These are phyloP conservation scores for Anthostomella pinea DNA, from an alignment of 2,329 filamentous ascomycete species.

Conservation along the genomic window DNA sequence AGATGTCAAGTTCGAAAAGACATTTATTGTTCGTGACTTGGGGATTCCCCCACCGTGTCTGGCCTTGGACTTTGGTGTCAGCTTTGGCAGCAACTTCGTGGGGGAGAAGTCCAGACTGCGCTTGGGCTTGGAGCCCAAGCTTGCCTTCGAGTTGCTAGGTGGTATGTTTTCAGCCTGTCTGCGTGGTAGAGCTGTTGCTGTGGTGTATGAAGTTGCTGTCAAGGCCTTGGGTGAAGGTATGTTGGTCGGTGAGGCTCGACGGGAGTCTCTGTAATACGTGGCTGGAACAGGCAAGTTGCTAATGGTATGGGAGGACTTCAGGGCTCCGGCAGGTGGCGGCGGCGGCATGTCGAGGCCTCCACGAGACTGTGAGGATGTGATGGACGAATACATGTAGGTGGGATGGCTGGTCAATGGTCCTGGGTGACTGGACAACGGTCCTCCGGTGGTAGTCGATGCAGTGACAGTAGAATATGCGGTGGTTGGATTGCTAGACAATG, in stretches of 20 bases:
- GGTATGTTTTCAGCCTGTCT: constrained; percentile 26
- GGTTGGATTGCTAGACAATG: constrained; percentile 19
- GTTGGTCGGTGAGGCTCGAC: constrained; percentile 7
- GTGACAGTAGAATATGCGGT: constrained; percentile 21
- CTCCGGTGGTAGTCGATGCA: constrained; percentile 12
- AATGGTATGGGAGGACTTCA: constrained; percentile 8
- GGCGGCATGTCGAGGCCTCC: constrained; percentile 2
- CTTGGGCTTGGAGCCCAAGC: constrained; percentile 12
- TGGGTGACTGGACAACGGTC: constrained; percentile 2
- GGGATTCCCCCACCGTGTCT: constrained; percentile 32
- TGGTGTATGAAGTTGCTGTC: constrained; percentile 12
- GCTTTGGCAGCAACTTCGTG: constrained; percentile 5
- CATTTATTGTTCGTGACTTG: constrained; percentile 44
- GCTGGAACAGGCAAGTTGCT: constrained; percentile 9
- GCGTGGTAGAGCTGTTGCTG: constrained; percentile 5
- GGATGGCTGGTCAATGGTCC: constrained; percentile 15
- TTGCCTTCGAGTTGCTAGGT: constrained; percentile 9
- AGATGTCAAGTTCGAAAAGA: constrained; percentile 44
- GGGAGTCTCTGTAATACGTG: too few relatives aligned
- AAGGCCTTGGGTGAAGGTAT: constrained; percentile 10
- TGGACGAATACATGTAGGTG: constrained; percentile 1
- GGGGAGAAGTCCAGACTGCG: constrained; percentile 13
- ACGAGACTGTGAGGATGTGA: constrained; percentile 8
- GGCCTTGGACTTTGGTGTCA: constrained; percentile 8
- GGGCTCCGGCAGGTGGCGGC: neutral